phyloP scores from a whole-genome alignment of 2,329 filamentous ascomycete species.

The Ophiocordyceps camponoti-leonardi region DNA sequence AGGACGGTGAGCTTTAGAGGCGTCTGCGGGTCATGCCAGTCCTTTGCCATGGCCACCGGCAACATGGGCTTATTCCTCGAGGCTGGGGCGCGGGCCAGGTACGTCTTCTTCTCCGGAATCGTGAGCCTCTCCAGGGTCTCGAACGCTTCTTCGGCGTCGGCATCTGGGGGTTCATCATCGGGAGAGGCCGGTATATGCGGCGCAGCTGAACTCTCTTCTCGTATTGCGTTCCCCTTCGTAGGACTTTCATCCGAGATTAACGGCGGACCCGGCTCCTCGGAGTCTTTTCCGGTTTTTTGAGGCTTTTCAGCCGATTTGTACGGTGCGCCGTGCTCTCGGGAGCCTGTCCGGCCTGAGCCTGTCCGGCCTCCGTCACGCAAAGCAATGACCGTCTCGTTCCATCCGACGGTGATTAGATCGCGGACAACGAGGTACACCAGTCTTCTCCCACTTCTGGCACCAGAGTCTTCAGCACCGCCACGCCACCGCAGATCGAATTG shows the following conservation, averaged over 20 bases:
- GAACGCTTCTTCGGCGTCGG: slow-evolving; percentile 17
- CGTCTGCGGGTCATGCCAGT: slow-evolving; percentile 21
- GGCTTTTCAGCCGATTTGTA: not conserved
- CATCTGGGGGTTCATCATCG: slow-evolving; percentile 6
- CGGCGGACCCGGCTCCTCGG: not conserved
- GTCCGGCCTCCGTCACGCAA: slow-evolving; percentile 3
- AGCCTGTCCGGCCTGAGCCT: not conserved
- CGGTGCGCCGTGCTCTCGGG: not conserved
- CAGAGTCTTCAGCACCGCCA: slow-evolving; percentile 1
- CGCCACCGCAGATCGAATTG: slow-evolving; percentile 18
- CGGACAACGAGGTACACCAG: slow-evolving; percentile 29
- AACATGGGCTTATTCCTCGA: slow-evolving; percentile 1
- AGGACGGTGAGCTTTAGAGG: slow-evolving; percentile 35
- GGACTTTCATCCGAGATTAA: not conserved
- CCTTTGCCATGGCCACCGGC: slow-evolving; percentile 20
- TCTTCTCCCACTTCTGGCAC: slow-evolving; percentile 1
- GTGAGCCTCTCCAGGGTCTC: slow-evolving; percentile 19
- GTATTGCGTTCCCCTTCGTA: not conserved
- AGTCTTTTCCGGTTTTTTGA: not conserved
- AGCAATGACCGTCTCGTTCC: slow-evolving; percentile 23
- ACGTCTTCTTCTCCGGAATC: slow-evolving; percentile 7
- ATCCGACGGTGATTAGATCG: slow-evolving; percentile 27
- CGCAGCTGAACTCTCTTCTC: not conserved
- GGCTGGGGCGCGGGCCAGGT: not conserved
- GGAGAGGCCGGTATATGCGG: not conserved